Percentiles rank a stretch among this genome's conserved stretches.
Evolutionary conservation across 352 stramenopile species (phyloP).

Genomic region (Saprolegnia diclina): DNA sequence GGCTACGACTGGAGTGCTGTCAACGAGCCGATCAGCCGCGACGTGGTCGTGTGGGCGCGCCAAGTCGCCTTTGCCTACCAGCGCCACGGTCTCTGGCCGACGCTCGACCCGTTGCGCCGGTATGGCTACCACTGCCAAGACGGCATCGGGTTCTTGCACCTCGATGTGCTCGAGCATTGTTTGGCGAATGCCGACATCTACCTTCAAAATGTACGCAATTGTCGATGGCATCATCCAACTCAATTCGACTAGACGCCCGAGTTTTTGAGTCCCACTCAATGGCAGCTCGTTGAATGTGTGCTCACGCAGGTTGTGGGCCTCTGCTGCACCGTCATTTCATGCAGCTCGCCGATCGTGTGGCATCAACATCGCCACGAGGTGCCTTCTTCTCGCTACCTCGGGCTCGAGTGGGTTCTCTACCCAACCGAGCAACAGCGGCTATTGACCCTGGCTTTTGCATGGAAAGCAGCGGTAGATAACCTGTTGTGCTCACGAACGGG

Average conservation of each 20-base stretch:
- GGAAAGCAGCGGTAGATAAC: constrained; percentile 33
- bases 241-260: not conserved
- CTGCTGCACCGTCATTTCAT: constrained; percentile 42
- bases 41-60: not conserved
- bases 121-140: constrained; percentile 12
- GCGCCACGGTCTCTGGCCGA: not conserved
- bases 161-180: constrained; percentile 33
- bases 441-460: constrained; percentile 35
- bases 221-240: not conserved
- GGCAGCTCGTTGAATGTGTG: not conserved
- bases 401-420: constrained; percentile 39
- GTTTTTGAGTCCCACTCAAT: constrained; percentile 4
- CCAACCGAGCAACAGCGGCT: constrained; percentile 36
- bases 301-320: not conserved
- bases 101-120: not conserved
- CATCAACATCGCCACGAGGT: constrained; percentile 24
- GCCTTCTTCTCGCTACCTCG: constrained; percentile 1
- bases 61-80: constrained; percentile 15
- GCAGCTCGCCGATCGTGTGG: constrained; percentile 50
- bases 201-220: constrained; percentile 10
- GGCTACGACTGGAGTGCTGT: constrained; percentile 7
- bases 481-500: not conserved
- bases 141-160: constrained; percentile 2
- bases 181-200: constrained; percentile 21
- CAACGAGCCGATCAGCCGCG: constrained; percentile 2